Conservation (phyloP, 768 basidiomycete genomes). For the Naganishia onofrii region DNA sequence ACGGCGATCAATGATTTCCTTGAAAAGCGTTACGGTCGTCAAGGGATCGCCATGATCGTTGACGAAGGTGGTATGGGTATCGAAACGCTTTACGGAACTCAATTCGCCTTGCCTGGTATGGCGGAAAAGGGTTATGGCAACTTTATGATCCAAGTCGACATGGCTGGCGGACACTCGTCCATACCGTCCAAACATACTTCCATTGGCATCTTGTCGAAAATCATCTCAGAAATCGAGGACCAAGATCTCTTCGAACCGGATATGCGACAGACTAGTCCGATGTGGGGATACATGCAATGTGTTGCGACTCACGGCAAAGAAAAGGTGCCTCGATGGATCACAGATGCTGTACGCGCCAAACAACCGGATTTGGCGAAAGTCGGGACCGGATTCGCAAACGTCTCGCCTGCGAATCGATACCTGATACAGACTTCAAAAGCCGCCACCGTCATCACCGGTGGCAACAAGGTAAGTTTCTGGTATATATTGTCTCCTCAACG, state of each 20-base stretch:
- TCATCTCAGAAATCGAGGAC: constrained; percentile 66
- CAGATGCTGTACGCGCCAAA: constrained; percentile 39
- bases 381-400: constrained; percentile 53
- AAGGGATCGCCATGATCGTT: constrained; percentile 72
- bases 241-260: constrained; percentile 22
- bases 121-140: constrained; percentile 52
- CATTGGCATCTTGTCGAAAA: constrained; percentile 74
- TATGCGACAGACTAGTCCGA: constrained; percentile 14
- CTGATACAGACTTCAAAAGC: constrained; percentile 63
- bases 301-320: constrained; percentile 61
- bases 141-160: constrained; percentile 44
- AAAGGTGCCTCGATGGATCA: constrained; percentile 60
- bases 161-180: constrained; percentile 67
- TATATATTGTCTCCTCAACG: neutral
- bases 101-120: constrained; percentile 49
- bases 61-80: constrained; percentile 75
- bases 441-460: constrained; percentile 60
- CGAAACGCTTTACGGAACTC: constrained; percentile 41
- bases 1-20: constrained; percentile 55
- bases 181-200: constrained; percentile 34
- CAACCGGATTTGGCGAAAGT: constrained; percentile 51
- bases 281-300: constrained; percentile 59
- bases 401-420: constrained; percentile 44
- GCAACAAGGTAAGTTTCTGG: constrained; percentile 54
- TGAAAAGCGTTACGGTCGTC: constrained; percentile 63